Base-by-base conservation (phyloP, 495 filamentous ascomycete genomes). In the Tricharina praecox region DNA sequence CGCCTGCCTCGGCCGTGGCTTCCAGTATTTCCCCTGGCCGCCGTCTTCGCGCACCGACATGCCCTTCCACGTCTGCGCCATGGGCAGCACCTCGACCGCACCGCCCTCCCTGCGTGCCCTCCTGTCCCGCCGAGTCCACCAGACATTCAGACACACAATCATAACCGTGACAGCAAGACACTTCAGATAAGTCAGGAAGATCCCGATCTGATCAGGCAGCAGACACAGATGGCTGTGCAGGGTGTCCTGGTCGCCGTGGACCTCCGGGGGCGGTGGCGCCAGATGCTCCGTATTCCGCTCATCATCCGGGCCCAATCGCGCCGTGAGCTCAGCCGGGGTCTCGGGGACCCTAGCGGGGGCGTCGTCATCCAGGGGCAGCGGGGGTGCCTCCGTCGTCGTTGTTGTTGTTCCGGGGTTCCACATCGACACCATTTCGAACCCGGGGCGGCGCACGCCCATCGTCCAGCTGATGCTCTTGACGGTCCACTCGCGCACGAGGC, bases 381-480 rank as follows among this genome's bases (percentile, higher is more conserved):
- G 71, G 30, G 83, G 82, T 9, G 67, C n/a, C n/a, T n/a, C n/a
- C n/a, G n/a, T n/a, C n/a, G n/a, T n/a, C n/a, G n/a, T n/a, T n/a
- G n/a, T n/a, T n/a, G n/a, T n/a, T n/a, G n/a, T n/a, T 50, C 0
- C 63, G 0, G 88, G 90, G 55, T 96, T 96, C 76, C 84, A 94
- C 39, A 96, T 67, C 57, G 83, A 93, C 4, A 88, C 72, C 58
- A 95, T 73, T 21, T 88, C 62, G 59, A 99, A 88, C 8, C 86
- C 92, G 0, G 92, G 92, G 23, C 73, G 76, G 0, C 81, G 72
- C 19, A 99, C 82, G n/a, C 92, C 88, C 90, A 96, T 96, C 4
- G 85, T 84, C 85, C 85, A 93, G 52, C 77, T 85, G 32, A 93
- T 69, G 52, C 77, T 82, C 64, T 99, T 99, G 47, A 96, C 85